Evolutionary conservation across 345 rosid genomes (phyloP).

Genomic region (Pelargonium nanum): DNA sequence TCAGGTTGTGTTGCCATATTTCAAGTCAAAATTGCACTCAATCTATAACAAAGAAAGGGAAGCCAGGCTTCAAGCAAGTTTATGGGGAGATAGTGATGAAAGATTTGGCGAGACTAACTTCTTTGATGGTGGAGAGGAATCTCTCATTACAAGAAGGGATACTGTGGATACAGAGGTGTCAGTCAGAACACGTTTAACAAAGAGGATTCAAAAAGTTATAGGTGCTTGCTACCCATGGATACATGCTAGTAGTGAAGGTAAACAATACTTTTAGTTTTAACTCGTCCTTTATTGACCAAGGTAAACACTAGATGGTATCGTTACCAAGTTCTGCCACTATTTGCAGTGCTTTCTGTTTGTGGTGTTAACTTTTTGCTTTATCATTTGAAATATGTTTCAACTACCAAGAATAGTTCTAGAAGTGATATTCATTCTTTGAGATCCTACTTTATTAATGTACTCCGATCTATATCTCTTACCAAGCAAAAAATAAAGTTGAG

Average conservation of each 20-base stretch:
- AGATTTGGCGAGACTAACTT: slow-evolving; percentile 44
- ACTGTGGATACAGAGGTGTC: slow-evolving; percentile 38
- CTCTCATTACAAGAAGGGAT: slow-evolving; percentile 37
- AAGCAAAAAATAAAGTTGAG: no score
- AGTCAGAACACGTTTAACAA: slow-evolving; percentile 40
- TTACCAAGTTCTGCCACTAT: no score
- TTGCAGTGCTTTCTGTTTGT: no score
- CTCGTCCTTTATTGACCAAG: no score
- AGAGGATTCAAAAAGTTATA: slow-evolving; percentile 59
- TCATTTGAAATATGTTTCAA: no score
- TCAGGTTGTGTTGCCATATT: slow-evolving; percentile 91
- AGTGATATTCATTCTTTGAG: no score
- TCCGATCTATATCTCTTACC: no score
- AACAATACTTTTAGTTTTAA: not conserved
- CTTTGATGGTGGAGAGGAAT: slow-evolving; percentile 31
- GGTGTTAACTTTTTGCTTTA: no score
- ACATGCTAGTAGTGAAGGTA: slow-evolving; percentile 95
- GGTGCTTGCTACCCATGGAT: slow-evolving; percentile 83
- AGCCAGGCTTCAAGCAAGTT: slow-evolving; percentile 83
- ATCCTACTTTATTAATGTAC: no score
- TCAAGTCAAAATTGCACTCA: slow-evolving; percentile 78
- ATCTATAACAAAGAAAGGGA: slow-evolving; percentile 90
- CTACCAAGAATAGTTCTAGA: no score
- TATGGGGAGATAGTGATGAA: slow-evolving; percentile 84
- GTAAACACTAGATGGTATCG: no score